Evolutionary conservation across 1,284 basidiomycete species (phyloP).

Genomic region (Tylopilus sp.): DNA sequence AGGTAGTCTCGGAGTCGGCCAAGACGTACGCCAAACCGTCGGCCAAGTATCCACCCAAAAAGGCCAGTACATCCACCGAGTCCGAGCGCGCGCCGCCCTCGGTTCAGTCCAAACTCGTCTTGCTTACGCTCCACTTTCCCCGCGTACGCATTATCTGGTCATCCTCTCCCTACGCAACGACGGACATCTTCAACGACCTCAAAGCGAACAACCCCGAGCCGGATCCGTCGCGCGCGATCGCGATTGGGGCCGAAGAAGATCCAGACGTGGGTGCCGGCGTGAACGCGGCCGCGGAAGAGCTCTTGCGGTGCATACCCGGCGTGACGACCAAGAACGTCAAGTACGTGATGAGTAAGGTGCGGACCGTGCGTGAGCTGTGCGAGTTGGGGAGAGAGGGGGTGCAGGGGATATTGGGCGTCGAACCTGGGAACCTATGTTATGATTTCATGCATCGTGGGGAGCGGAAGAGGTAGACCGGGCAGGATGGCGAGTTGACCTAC

Average conservation of each 20-base stretch:
- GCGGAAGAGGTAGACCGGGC: slow-evolving; percentile 4
- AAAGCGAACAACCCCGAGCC: slow-evolving; percentile 87
- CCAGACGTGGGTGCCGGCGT: slow-evolving; percentile 62
- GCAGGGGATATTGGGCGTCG: slow-evolving; percentile 77
- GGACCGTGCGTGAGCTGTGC: slow-evolving; percentile 76
- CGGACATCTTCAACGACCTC: slow-evolving; percentile 91
- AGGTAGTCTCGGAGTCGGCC: slow-evolving; percentile 61
- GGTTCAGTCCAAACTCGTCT: slow-evolving; percentile 87
- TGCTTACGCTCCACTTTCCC: slow-evolving; percentile 88
- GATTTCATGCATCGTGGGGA: slow-evolving; percentile 81
- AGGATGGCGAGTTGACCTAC: too few species aligned
- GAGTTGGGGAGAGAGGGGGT: slow-evolving; percentile 62
- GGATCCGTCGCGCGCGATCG: slow-evolving; percentile 70
- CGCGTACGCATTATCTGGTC: slow-evolving; percentile 96
- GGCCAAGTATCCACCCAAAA: slow-evolving; percentile 55
- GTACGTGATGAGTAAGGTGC: slow-evolving; percentile 80
- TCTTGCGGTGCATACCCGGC: slow-evolving; percentile 73
- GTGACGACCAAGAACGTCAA: slow-evolving; percentile 84
- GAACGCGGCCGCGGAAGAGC: slow-evolving; percentile 74
- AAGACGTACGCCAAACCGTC: slow-evolving; percentile 60
- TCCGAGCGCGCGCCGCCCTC: slow-evolving; percentile 44
- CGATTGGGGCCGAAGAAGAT: slow-evolving; percentile 79
- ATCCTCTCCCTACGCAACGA: slow-evolving; percentile 89
- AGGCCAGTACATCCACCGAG: slow-evolving; percentile 43
- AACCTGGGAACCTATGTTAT: slow-evolving; percentile 78